These are phyloP conservation scores for Plantago ovata DNA, from an alignment of 257 asterid genomes.

Conservation along the genomic window DNA sequence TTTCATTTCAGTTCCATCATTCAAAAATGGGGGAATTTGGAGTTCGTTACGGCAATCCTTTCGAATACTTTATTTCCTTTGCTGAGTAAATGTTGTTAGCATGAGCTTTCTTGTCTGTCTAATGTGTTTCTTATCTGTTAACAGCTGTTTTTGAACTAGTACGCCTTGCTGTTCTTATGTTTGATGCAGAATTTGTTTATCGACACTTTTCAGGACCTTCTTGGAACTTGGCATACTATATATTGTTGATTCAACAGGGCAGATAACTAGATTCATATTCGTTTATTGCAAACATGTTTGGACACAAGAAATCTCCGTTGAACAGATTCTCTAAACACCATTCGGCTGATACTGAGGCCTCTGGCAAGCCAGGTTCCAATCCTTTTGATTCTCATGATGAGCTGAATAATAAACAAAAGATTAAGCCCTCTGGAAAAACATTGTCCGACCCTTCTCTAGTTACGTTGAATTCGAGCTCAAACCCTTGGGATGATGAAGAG, in stretches of 20 bases:
- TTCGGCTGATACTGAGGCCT: conserved; percentile 27
- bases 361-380: conserved; percentile 35
- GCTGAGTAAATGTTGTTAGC: too few relatives aligned
- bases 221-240: conserved; percentile 9
- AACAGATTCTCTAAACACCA: conserved; percentile 42
- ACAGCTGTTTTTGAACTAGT: too few relatives aligned
- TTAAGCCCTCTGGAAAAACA: conserved; percentile 44
- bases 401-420: conserved; percentile 46
- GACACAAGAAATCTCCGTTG: conserved; percentile 62
- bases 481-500: conserved; percentile 65
- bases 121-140: too few relatives aligned
- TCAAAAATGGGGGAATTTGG: too few relatives aligned
- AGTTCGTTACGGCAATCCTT: too few relatives aligned
- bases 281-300: conserved; percentile 44
- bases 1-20: too few relatives aligned
- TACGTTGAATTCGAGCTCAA: conserved; percentile 33
- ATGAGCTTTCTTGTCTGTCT: too few relatives aligned
- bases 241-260: conserved; percentile 13
- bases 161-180: neutral
- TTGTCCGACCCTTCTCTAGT: conserved; percentile 57
- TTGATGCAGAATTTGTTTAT: neutral
- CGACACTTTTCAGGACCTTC: conserved; percentile 23
- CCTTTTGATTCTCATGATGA: conserved; percentile 80
- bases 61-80: too few relatives aligned
- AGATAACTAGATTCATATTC: conserved; percentile 13